These are phyloP conservation scores for Candolleomyces eurysporus DNA, from an alignment of 768 basidiomycete species.

Conservation along the genomic window DNA sequence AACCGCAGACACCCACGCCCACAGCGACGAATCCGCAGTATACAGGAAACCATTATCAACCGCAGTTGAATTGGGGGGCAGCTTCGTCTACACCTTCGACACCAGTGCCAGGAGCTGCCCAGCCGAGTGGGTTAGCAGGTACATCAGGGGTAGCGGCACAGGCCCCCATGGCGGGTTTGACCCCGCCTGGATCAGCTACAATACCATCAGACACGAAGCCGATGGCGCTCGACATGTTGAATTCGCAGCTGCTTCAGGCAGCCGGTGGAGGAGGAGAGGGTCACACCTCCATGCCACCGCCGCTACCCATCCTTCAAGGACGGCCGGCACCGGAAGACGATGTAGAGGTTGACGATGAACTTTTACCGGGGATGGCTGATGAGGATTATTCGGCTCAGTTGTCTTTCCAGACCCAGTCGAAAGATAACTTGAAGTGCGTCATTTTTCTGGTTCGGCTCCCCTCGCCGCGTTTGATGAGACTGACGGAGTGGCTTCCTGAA, in stretches of 20 bases:
- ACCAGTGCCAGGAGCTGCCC: not conserved
- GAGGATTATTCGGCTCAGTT: constrained; percentile 85
- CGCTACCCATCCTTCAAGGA: not conserved
- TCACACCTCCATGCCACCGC: not conserved
- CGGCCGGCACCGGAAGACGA: constrained; percentile 40
- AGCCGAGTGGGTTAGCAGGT: not conserved
- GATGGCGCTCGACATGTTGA: not conserved
- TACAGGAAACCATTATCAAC: constrained; percentile 4
- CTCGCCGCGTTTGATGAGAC: constrained; percentile 4
- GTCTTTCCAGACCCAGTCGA: constrained; percentile 84
- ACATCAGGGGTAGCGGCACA: not conserved
- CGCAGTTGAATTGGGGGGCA: not conserved
- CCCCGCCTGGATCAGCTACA: not conserved
- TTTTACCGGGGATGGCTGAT: constrained; percentile 83
- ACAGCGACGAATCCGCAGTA: not conserved
- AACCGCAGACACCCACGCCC: not conserved
- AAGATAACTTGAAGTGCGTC: constrained; percentile 76
- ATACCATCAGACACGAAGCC: not conserved
- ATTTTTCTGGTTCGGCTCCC: no score
- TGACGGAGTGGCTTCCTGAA: not conserved
- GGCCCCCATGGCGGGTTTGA: not conserved
- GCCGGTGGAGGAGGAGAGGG: no score
- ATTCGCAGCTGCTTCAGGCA: no score
- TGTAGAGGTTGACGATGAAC: constrained; percentile 76
- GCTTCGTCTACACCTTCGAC: not conserved